Evolutionary conservation across 768 basidiomycete species (phyloP).

Genomic region (Tylopilus felleus): DNA sequence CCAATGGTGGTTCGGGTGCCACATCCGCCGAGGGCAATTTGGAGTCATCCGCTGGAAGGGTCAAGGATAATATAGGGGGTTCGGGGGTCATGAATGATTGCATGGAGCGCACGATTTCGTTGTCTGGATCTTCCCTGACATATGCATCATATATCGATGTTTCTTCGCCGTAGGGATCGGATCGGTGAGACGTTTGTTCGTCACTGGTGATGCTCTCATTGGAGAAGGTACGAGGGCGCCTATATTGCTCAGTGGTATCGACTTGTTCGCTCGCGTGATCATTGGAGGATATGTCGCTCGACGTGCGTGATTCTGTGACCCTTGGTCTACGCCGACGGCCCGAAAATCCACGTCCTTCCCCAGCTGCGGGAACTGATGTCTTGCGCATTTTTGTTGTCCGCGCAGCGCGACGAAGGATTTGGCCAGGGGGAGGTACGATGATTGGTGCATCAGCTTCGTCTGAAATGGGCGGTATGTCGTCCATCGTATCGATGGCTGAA

Average conservation of each 20-base stretch:
- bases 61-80: constrained; percentile 24
- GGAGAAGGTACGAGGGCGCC: constrained; percentile 36
- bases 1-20: constrained; percentile 27
- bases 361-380: constrained; percentile 67
- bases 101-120: constrained; percentile 23
- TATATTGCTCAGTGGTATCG: constrained; percentile 42
- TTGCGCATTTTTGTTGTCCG: constrained; percentile 92
- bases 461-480: constrained; percentile 60
- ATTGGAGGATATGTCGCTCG: constrained; percentile 64
- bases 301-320: constrained; percentile 48
- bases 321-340: constrained; percentile 29
- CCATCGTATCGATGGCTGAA: constrained; percentile 66
- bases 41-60: constrained; percentile 19
- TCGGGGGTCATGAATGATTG: constrained; percentile 18
- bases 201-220: constrained; percentile 37
- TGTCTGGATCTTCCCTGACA: constrained; percentile 53
- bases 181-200: constrained; percentile 42
- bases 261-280: constrained; percentile 57
- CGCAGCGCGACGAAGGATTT: constrained; percentile 86
- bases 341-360: constrained; percentile 79
- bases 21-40: constrained; percentile 5
- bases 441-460: constrained; percentile 91
- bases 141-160: constrained; percentile 84
- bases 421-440: constrained; percentile 78
- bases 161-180: constrained; percentile 81